Conservation (phyloP, 768 basidiomycete species). For the Kwoniella europaea region DNA sequence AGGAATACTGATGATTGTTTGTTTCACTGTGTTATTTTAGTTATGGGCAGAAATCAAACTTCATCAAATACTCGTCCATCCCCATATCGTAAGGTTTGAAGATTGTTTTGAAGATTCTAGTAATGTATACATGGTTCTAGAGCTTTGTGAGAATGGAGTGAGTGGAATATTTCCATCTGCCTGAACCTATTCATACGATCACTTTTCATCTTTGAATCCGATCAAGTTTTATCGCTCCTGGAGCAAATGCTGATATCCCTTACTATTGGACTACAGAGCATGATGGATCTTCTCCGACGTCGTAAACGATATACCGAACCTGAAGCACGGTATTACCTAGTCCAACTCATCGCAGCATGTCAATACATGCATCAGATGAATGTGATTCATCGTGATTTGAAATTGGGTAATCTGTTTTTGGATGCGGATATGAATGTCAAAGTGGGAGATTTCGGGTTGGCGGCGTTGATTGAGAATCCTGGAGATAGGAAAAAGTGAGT, state of each 20-base stretch:
- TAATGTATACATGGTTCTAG: slow-evolving; percentile 97
- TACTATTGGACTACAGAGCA: slow-evolving; percentile 35
- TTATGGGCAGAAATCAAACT: slow-evolving; percentile 99
- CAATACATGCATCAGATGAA: slow-evolving; percentile 97
- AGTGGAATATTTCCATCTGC: slow-evolving; percentile 31
- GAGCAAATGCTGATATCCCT: slow-evolving; percentile 14
- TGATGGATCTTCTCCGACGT: slow-evolving; percentile 74
- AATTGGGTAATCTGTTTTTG: slow-evolving; percentile 92
- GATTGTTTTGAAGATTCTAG: slow-evolving; percentile 95
- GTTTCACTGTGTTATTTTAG: slow-evolving; percentile 59
- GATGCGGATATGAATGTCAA: slow-evolving; percentile 91
- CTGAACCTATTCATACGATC: slow-evolving; percentile 61
- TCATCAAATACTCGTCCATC: slow-evolving; percentile 84
- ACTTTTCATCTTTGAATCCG: background rate
- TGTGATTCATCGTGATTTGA: slow-evolving; percentile 96
- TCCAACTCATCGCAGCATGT: slow-evolving; percentile 93
- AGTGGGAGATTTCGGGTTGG: slow-evolving; percentile 96
- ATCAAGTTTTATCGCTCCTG: background rate
- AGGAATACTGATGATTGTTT: background rate
- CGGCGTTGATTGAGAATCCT: slow-evolving; percentile 92
- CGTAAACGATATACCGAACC: slow-evolving; percentile 87
- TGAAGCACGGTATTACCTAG: slow-evolving; percentile 88
- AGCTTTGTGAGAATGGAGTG: slow-evolving; percentile 82
- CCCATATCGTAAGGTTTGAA: slow-evolving; percentile 87
- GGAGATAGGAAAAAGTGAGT: slow-evolving; percentile 90